Evolutionary conservation across 2,329 filamentous ascomycete genomes (phyloP), one percentile per base, ranked within the genome.

Genomic region (Biscogniauxia mediterranea): DNA sequence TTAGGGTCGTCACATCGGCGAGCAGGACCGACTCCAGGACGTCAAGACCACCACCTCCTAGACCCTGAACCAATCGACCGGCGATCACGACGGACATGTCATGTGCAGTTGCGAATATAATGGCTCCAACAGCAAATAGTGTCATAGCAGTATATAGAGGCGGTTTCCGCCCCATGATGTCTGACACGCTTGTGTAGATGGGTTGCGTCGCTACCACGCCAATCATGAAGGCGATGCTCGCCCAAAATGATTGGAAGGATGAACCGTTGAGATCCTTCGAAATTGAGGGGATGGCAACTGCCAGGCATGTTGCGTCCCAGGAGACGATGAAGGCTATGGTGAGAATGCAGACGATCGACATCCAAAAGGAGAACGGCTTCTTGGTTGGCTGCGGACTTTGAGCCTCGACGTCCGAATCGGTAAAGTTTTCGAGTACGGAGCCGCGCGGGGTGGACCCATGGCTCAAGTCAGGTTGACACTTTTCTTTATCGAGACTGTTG

Each of bases 61-160:
- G 32, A 54, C 20, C 57, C 74, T 75, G 62, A 56, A 67, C 5
- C 28, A 32, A 9, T 32, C 28, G 28, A 32, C 28, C 28, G 7
- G 28, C 28, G 28, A 32, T 32, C 28, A 32, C 28, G 28, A 32
- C 28, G 3, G 28, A 32, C 28, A 32, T 32, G 7, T 32, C 28
- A 32, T 66, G 57, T 0, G 76, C 74, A 20, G 70, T 50, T n/a
- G 73, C 77, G 54, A 74, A 75, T 19, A 78, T 49, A 20, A 79
- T 62, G 1, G 76, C 81, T 53, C 80, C 81, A 9, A 75, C 73
- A 46, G 71, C 64, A 66, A 79, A 80, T 32, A 79, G 53, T 1
- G 61, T 13, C 23, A 73, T 59, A 19, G 71, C 59, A 6, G 64
- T 58, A 53, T 71, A 70, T 6, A 74, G 65, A 2, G 66, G 64